These are phyloP conservation scores for Acrocalymma vagum DNA, from an alignment of 2,329 filamentous ascomycete species.

Conservation along the genomic window DNA sequence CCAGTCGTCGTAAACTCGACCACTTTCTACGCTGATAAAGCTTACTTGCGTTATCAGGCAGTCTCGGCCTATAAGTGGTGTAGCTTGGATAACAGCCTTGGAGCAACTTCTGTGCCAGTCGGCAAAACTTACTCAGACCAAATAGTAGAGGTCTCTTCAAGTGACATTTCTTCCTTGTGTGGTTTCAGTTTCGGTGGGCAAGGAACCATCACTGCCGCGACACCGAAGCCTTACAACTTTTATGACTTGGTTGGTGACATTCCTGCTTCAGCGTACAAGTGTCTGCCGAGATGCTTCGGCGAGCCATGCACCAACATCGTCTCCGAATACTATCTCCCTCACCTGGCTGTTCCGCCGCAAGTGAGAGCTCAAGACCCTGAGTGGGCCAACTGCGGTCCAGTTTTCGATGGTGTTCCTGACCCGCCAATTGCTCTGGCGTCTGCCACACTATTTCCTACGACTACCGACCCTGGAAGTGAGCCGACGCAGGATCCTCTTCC, in stretches of 20 bases:
- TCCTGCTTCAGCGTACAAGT: constrained; percentile 9
- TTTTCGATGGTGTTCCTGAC: constrained; percentile 11
- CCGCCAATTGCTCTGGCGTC: constrained; percentile 14
- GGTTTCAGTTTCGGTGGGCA: neutral
- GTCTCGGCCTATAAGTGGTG: constrained; percentile 9
- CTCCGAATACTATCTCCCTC: neutral
- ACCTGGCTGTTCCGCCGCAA: constrained; percentile 11
- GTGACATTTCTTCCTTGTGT: constrained; percentile 3
- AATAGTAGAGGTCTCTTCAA: constrained; percentile 4
- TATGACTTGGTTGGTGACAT: constrained; percentile 6
- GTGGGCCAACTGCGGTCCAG: constrained; percentile 13
- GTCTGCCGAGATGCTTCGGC: neutral
- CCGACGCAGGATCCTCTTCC: too few relatives aligned
- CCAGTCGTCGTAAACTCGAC: constrained; percentile 6
- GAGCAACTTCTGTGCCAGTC: neutral
- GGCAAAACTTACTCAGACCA: constrained; percentile 1
- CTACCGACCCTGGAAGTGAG: too few relatives aligned
- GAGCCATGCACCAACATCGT: constrained; percentile 5
- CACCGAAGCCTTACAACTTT: constrained; percentile 9
- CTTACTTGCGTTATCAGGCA: constrained; percentile 6
- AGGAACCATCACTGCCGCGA: constrained; percentile 12
- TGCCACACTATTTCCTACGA: constrained; percentile 1
- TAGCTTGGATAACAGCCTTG: neutral
- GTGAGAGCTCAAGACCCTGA: constrained; percentile 8
- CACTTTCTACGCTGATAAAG: constrained; percentile 10